Evolutionary conservation across 176 grass and related monocot species (phyloP).

Genomic region (Sorghum bicolor): DNA sequence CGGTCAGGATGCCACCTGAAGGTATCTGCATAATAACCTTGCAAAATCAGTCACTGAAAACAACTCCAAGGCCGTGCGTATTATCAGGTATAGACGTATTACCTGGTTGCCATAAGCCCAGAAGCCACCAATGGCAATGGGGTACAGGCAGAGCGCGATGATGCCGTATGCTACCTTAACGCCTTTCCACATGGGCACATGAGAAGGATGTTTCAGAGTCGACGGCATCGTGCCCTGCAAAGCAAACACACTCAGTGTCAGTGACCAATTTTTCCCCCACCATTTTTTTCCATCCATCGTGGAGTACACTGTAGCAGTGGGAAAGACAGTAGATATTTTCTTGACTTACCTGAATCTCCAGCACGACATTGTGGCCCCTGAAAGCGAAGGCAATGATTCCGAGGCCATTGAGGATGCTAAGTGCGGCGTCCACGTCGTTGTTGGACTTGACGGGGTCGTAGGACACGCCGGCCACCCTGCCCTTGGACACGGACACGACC

Average conservation of each 20-base stretch:
- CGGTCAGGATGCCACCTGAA: slow-evolving; percentile 48
- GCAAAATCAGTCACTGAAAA: neutral
- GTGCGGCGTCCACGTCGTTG: slow-evolving; percentile 38
- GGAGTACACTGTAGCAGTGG: neutral
- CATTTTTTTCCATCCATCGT: neutral
- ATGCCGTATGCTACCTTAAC: slow-evolving; percentile 73
- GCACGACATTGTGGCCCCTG: slow-evolving; percentile 89
- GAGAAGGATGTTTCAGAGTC: slow-evolving; percentile 80
- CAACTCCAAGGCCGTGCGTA: neutral
- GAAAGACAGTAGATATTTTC: neutral
- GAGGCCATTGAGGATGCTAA: slow-evolving; percentile 62
- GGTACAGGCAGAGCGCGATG: slow-evolving; percentile 70
- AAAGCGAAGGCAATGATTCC: slow-evolving; percentile 96
- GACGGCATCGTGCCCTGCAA: slow-evolving; percentile 93
- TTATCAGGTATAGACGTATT: no score
- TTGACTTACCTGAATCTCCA: slow-evolving; percentile 79
- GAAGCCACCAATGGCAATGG: slow-evolving; percentile 82
- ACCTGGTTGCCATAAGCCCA: slow-evolving; percentile 81
- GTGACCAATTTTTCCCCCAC: neutral
- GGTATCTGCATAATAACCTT: neutral
- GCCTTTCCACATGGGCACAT: slow-evolving; percentile 95
- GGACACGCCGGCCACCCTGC: slow-evolving; percentile 47
- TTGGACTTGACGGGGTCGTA: slow-evolving; percentile 49
- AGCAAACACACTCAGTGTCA: neutral
- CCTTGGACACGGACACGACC: slow-evolving; percentile 77